Evolutionary conservation across 2,329 filamentous ascomycete genomes (phyloP).

Genomic region (Ophiostoma ulmi): DNA sequence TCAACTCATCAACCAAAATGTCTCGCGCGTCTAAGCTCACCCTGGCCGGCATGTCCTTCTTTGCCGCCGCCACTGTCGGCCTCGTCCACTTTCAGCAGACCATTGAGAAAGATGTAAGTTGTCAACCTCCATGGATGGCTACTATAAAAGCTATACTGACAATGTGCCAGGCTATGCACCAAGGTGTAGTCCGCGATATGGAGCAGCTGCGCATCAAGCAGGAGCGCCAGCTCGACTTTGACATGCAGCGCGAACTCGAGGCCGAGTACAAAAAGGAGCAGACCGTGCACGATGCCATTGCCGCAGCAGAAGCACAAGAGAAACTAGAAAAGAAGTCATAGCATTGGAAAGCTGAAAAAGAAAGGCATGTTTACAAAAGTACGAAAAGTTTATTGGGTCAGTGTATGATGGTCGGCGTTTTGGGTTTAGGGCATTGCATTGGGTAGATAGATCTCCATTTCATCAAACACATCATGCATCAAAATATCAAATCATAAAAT

Average conservation of each 20-base stretch:
- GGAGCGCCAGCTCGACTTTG: slow-evolving; percentile 90
- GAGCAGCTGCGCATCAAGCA: slow-evolving; percentile 86
- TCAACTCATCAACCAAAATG: slow-evolving; percentile 50
- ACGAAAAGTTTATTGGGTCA: neutral
- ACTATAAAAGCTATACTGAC: too few relatives aligned
- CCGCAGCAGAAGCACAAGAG: slow-evolving; percentile 11
- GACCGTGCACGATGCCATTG: slow-evolving; percentile 55
- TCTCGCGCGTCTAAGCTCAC: slow-evolving; percentile 87
- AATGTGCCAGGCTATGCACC: slow-evolving; percentile 74
- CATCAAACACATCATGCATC: too few relatives aligned
- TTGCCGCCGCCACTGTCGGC: slow-evolving; percentile 69
- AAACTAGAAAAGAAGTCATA: neutral
- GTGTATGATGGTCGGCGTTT: neutral
- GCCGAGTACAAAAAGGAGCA: slow-evolving; percentile 87
- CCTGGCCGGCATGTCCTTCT: slow-evolving; percentile 68
- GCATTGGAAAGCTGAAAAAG: too few relatives aligned
- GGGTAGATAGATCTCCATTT: neutral
- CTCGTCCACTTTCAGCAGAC: slow-evolving; percentile 86
- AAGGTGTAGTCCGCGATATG: slow-evolving; percentile 88
- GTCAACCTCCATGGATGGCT: too few relatives aligned
- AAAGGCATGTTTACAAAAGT: neutral
- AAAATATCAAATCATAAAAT: neutral
- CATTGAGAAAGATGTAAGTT: slow-evolving; percentile 70
- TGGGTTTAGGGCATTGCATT: neutral
- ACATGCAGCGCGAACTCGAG: slow-evolving; percentile 80